Percentiles rank a stretch among this genome's conserved stretches.
These are phyloP conservation scores for Candida taoyuanica DNA, from an alignment of 805 yeast species.

Conservation along the genomic window DNA sequence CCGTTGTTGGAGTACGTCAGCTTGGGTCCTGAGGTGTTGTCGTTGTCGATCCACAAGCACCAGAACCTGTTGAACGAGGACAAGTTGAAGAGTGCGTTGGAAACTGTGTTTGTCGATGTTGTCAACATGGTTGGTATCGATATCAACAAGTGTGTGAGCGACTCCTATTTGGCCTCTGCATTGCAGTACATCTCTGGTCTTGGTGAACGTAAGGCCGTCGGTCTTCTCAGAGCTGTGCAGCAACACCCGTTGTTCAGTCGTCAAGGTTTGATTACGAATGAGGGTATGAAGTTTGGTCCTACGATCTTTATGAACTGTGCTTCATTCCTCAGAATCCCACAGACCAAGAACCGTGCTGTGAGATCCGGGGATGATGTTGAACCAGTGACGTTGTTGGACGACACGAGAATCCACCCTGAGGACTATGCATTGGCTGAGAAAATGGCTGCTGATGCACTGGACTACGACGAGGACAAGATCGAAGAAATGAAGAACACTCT, in stretches of 20 bases:
- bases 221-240: slow-evolving; percentile 76
- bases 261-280: slow-evolving; percentile 78
- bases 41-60: slow-evolving; percentile 64
- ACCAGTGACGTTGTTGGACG: slow-evolving; percentile 73
- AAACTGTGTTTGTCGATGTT: slow-evolving; percentile 82
- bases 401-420: slow-evolving; percentile 96
- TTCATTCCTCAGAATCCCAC: slow-evolving; percentile 77
- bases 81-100: slow-evolving; percentile 58
- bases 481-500: slow-evolving; percentile 66
- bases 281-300: slow-evolving; percentile 58
- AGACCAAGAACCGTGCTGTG: slow-evolving; percentile 36
- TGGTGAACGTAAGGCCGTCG: slow-evolving; percentile 93
- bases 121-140: slow-evolving; percentile 92
- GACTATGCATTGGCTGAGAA: slow-evolving; percentile 94
- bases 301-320: slow-evolving; percentile 88
- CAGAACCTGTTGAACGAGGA: slow-evolving; percentile 71
- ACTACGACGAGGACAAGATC: slow-evolving; percentile 89
- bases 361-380: slow-evolving; percentile 43
- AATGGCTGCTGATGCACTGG: slow-evolving; percentile 98
- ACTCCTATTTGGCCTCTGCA: slow-evolving; percentile 62
- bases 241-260: slow-evolving; percentile 62
- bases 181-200: slow-evolving; percentile 84
- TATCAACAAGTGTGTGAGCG: slow-evolving; percentile 82
- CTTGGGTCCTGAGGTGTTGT: slow-evolving; percentile 66
- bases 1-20: slow-evolving; percentile 90